Percentiles rank a stretch among this genome's conserved stretches.
Conservation (phyloP, 2,329 filamentous ascomycete species). For the Pseudofabraea citricarpa region DNA sequence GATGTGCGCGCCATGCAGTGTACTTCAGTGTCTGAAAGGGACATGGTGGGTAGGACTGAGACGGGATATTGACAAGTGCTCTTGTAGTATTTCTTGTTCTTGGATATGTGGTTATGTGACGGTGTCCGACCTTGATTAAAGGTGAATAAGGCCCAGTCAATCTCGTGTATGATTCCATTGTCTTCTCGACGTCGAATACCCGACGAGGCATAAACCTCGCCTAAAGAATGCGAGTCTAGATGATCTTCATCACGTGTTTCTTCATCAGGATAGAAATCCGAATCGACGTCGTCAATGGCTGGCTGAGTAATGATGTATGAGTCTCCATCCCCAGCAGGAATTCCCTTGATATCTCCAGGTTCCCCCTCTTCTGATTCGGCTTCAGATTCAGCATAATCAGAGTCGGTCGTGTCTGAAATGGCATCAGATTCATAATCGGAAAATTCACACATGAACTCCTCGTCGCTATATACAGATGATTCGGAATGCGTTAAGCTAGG, state of each 20-base stretch:
- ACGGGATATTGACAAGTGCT: conserved; percentile 42
- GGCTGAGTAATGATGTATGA: conserved; percentile 85
- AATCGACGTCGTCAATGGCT: conserved; percentile 81
- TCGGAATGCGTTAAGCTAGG: conserved; percentile 31
- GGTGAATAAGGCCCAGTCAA: conserved; percentile 91
- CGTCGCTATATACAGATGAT: conserved; percentile 30
- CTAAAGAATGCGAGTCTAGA: conserved; percentile 73
- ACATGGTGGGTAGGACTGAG: conserved; percentile 52
- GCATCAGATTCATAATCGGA: conserved; percentile 44
- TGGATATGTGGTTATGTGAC: conserved; percentile 62
- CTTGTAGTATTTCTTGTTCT: conserved; percentile 32
- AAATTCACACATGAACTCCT: conserved; percentile 55
- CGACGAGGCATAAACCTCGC: conserved; percentile 83
- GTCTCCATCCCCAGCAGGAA: conserved; percentile 69
- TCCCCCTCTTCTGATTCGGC: conserved; percentile 36
- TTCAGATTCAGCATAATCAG: conserved; percentile 30
- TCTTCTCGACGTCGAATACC: conserved; percentile 74
- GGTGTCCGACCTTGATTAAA: conserved; percentile 70
- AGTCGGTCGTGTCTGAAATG: conserved; percentile 23
- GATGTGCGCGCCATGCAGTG: conserved; percentile 87
- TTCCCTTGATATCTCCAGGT: conserved; percentile 72
- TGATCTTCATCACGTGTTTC: conserved; percentile 74
- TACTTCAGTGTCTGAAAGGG: conserved; percentile 70
- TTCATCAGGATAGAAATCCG: conserved; percentile 73
- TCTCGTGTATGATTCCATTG: conserved; percentile 75